Conservation (phyloP, 202 grass and related monocot genomes). For the Zoysia matrella region DNA sequence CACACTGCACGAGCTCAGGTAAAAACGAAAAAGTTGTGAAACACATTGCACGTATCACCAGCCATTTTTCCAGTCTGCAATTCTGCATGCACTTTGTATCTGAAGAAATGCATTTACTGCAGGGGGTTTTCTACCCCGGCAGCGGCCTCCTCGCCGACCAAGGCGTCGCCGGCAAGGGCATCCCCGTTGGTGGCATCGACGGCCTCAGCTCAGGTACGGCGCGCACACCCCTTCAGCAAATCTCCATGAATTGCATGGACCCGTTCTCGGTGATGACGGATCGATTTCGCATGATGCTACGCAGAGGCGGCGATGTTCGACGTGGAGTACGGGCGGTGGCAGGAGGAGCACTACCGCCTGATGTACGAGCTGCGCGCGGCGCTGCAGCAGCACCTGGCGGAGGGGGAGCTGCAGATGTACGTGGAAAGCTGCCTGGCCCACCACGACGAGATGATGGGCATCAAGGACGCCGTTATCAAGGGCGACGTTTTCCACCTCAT, state of each 20-base stretch:
- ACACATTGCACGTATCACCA: neutral
- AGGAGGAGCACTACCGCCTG: constrained; percentile 77
- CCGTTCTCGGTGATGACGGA: neutral
- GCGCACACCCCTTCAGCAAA: neutral
- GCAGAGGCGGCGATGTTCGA: constrained; percentile 77
- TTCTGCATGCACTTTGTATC: no score
- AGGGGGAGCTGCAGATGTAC: constrained; percentile 86
- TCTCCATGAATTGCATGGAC: neutral
- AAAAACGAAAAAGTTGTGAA: neutral
- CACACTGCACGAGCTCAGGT: constrained; percentile 80
- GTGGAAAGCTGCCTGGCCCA: constrained; percentile 80
- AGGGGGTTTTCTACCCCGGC: constrained; percentile 64
- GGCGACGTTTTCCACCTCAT: constrained; percentile 94
- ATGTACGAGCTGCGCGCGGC: constrained; percentile 85
- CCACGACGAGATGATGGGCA: constrained; percentile 75
- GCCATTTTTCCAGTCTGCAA: neutral
- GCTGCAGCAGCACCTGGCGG: constrained; percentile 82
- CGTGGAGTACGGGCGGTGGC: constrained; percentile 82
- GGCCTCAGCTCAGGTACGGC: constrained; percentile 72
- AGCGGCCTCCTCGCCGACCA: constrained; percentile 60
- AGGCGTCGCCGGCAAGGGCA: constrained; percentile 53
- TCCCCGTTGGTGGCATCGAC: constrained; percentile 60
- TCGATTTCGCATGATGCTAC: neutral
- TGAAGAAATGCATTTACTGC: neutral
- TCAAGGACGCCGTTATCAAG: constrained; percentile 71